A percentile compares a stretch with the other conserved stretches of the same genome.
These are phyloP conservation scores for Alternaria atra DNA, from an alignment of 2,329 filamentous ascomycete species.

Conservation along the genomic window DNA sequence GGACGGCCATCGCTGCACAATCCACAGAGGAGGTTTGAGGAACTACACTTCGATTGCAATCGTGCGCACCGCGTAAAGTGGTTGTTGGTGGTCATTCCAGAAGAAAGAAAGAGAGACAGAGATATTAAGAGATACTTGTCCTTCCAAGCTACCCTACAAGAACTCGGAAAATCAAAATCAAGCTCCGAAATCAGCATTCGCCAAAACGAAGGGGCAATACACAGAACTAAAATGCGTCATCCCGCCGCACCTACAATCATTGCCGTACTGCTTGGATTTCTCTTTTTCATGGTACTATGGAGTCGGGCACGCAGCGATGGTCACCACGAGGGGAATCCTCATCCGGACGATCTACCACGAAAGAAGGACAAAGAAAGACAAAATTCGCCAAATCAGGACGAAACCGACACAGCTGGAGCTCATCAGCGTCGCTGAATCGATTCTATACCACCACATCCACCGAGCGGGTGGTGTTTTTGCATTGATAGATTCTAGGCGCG, in stretches of 20 bases:
- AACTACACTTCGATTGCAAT: not conserved
- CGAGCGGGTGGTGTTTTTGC: not conserved
- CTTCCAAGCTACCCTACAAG: not conserved
- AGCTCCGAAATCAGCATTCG: not conserved
- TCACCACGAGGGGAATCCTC: conserved; percentile 50
- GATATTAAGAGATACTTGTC: not conserved
- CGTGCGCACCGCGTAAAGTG: not conserved
- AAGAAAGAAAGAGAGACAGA: not conserved
- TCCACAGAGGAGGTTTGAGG: too few species aligned
- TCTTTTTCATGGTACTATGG: conserved; percentile 40
- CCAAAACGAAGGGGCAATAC: not conserved
- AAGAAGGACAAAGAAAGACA: conserved; percentile 22
- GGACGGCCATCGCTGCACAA: not conserved
- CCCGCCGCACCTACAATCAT: conserved; percentile 47
- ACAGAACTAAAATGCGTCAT: conserved; percentile 39
- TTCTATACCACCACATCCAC: not conserved
- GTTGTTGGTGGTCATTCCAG: not conserved
- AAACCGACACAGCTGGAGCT: not conserved
- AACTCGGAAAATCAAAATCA: not conserved
- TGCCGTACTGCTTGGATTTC: conserved; percentile 43
- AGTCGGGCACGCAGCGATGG: conserved; percentile 34
- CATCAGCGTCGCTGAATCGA: not conserved
- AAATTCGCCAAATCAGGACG: not conserved
- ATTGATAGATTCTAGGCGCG: not conserved
- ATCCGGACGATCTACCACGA: conserved; percentile 41